phyloP scores from a whole-genome alignment of 768 basidiomycete species.

The Calvatia gigantea region DNA sequence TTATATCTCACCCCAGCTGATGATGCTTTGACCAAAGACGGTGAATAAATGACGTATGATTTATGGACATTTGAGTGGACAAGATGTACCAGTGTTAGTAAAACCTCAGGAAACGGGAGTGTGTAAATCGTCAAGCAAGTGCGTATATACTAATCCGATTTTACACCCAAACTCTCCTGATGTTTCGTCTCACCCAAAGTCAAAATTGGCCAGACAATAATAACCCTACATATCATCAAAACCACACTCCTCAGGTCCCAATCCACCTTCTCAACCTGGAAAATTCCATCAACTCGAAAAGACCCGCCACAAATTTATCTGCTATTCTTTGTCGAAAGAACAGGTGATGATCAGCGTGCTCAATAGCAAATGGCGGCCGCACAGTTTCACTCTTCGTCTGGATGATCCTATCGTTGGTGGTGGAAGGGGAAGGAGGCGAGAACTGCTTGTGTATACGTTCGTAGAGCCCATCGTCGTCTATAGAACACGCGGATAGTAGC shows the following conservation, averaged over 20 bases:
- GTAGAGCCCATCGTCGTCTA: constrained; percentile 18
- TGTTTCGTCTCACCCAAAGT: neutral
- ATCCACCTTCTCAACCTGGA: constrained; percentile 28
- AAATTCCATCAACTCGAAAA: constrained; percentile 39
- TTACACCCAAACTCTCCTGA: no score
- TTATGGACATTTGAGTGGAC: no score
- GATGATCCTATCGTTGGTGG: constrained; percentile 7
- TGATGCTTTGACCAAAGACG: no score
- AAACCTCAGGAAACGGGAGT: no score
- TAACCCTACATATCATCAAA: constrained; percentile 3
- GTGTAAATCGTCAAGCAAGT: no score
- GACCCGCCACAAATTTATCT: constrained; percentile 19
- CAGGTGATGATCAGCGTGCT: constrained; percentile 32
- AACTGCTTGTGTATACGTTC: constrained; percentile 3
- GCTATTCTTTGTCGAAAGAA: constrained; percentile 18
- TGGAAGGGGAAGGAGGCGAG: neutral
- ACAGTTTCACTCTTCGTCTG: constrained; percentile 24
- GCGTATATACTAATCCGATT: no score
- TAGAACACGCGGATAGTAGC: constrained; percentile 32
- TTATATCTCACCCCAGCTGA: no score
- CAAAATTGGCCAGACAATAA: neutral
- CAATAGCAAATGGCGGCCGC: constrained; percentile 40
- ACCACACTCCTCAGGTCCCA: constrained; percentile 24
- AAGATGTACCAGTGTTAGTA: no score
- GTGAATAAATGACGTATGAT: no score